Conservation (phyloP, 345 rosid genomes). For the Noccaea bulbosa region DNA sequence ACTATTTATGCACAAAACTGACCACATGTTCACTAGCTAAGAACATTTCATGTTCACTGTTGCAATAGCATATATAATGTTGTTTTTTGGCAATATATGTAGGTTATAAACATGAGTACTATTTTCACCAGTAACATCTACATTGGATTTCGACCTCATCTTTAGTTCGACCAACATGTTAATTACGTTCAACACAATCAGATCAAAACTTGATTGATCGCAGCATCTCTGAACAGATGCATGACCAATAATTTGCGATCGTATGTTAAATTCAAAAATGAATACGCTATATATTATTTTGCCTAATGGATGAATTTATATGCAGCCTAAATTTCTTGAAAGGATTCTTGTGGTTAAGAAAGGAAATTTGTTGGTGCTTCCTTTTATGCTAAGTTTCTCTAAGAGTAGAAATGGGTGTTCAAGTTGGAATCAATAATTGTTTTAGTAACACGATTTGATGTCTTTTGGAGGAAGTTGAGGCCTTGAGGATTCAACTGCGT, state of each 20-base stretch:
- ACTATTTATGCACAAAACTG: conserved; percentile 43
- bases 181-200: conserved; percentile 22
- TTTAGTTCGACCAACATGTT: conserved; percentile 27
- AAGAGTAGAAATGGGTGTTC: conserved; percentile 11
- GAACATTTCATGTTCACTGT: conserved; percentile 47
- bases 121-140: conserved; percentile 40
- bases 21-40: conserved; percentile 39
- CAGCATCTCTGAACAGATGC: conserved; percentile 2
- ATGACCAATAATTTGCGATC: not conserved
- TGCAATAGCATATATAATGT: conserved; percentile 32
- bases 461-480: not conserved
- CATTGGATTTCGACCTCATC: conserved; percentile 24
- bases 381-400: conserved; percentile 16
- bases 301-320: too few species aligned
- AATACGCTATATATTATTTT: not conserved
- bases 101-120: conserved; percentile 33
- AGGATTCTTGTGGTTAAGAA: conserved; percentile 4
- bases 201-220: conserved; percentile 28
- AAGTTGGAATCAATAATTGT: not conserved
- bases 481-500: too few species aligned
- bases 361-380: not conserved
- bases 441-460: not conserved
- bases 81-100: conserved; percentile 43
- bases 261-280: not conserved
- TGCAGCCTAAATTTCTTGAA: too few species aligned